Base-by-base conservation (phyloP, 2,329 filamentous ascomycete species). In the Amauroascus niger region DNA sequence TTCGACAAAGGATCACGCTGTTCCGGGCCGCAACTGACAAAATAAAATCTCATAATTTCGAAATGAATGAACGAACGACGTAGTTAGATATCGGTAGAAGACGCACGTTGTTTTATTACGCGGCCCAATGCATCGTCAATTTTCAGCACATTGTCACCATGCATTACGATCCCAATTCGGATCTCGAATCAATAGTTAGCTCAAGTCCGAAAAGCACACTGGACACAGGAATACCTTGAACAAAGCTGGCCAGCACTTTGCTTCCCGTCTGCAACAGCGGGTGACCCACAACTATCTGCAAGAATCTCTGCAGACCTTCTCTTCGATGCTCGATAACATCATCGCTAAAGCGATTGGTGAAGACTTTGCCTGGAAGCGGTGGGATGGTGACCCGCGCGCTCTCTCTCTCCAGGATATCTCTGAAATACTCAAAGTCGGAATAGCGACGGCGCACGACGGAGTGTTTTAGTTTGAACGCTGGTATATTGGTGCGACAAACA, bases 401-500 rank as follows among this genome's bases (percentile, higher is more conserved):
- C 74, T 98, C 93, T 62, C 93, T 84, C 80, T 98, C 93, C 57
- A 98, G 81, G 59, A 97, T 95, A 71, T 98, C 93, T 67, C 93
- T 87, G 72, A 98, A 98, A 74, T 95, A 91, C 75, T 98, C 93
- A 70, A 98, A 98, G 72, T 98, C 93, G 54, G 86, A 93, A 77
- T 98, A 98, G 50, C 93, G 88, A 58, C 93, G 84, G 62, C 90
- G 88, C 58, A 98, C 93, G 62, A 83, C 82, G 60, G 84, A 89
- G 68, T 87, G 81, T 61, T 90, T 88, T 63, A 96, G 83, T 76
- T 97, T 97, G 80, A 98, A 98, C 63, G 93, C 90, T 55, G 93
- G 93, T 67, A 98, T 98, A 75, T 98, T 98, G 73, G 93, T 98
- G 64, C 87, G 85, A 76, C 93, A 95, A 64, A 95, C 80, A 67